phyloP scores from a whole-genome alignment of 2,329 filamentous ascomycete genomes.

The Exserohilum rostratum region DNA sequence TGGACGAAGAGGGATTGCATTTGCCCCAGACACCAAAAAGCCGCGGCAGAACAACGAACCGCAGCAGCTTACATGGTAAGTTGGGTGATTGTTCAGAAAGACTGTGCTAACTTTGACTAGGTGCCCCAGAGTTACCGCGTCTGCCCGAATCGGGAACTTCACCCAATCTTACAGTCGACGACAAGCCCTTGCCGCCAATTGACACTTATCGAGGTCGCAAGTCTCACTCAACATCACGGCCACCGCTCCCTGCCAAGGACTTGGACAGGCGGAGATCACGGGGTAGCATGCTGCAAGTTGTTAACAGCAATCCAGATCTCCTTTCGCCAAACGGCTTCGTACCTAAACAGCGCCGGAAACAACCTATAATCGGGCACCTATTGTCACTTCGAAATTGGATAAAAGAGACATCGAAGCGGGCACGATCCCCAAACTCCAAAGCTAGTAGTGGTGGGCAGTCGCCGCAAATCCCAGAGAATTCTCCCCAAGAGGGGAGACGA shows the following conservation, averaged over 20 bases:
- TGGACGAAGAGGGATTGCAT: slow-evolving; percentile 73
- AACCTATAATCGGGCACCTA: slow-evolving; percentile 70
- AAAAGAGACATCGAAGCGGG: slow-evolving; percentile 61
- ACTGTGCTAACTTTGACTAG: slow-evolving; percentile 50
- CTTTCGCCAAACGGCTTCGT: slow-evolving; percentile 63
- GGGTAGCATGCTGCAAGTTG: slow-evolving; percentile 85
- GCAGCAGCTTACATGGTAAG: slow-evolving; percentile 60
- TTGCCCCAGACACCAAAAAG: slow-evolving; percentile 65
- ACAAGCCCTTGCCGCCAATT: slow-evolving; percentile 68
- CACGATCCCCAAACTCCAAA: slow-evolving; percentile 44
- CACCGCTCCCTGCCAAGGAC: slow-evolving; percentile 87
- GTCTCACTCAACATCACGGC: slow-evolving; percentile 77
- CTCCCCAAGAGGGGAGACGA: slow-evolving; percentile 39
- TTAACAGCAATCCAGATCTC: slow-evolving; percentile 71
- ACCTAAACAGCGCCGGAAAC: slow-evolving; percentile 63
- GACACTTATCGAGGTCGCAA: slow-evolving; percentile 81
- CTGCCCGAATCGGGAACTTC: slow-evolving; percentile 67
- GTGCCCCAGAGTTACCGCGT: slow-evolving; percentile 73
- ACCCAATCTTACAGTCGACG: slow-evolving; percentile 48
- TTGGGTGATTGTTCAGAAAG: slow-evolving; percentile 1
- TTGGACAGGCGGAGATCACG: slow-evolving; percentile 69
- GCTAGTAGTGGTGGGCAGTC: slow-evolving; percentile 42
- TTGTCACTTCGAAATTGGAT: slow-evolving; percentile 75
- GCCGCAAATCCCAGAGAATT: slow-evolving; percentile 38
- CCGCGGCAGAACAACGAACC: slow-evolving; percentile 77